phyloP scores from a whole-genome alignment of 495 filamentous ascomycete species.

The Penicillium herquei region DNA sequence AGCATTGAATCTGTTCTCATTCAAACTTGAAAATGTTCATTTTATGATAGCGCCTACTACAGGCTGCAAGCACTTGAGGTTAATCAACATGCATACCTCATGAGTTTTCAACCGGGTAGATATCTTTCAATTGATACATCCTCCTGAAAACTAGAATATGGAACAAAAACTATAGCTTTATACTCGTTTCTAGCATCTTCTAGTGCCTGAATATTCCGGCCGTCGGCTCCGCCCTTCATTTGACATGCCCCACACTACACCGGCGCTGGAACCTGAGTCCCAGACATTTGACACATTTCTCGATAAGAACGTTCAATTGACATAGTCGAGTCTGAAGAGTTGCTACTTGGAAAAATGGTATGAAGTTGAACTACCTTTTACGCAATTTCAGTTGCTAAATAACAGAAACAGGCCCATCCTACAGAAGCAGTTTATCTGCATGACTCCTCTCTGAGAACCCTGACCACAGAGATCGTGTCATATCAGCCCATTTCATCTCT shows the following conservation, averaged over 20 bases:
- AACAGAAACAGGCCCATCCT: background rate
- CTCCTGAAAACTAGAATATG: too few species aligned
- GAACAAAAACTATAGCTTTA: too few species aligned
- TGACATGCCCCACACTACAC: slow-evolving; percentile 8
- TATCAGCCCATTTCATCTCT: slow-evolving; percentile 47
- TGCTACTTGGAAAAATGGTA: background rate
- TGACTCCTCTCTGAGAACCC: slow-evolving; percentile 47
- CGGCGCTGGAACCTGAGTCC: background rate
- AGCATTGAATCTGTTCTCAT: too few species aligned
- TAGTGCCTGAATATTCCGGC: slow-evolving; percentile 13
- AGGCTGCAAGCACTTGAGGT: too few species aligned
- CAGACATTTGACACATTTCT: background rate
- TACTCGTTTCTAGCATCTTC: background rate
- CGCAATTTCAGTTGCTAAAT: background rate
- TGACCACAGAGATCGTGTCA: slow-evolving; percentile 45
- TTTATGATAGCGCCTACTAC: background rate
- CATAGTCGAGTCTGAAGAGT: background rate
- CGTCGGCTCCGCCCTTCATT: slow-evolving; percentile 5
- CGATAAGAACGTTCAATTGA: background rate
- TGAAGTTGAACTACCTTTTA: background rate
- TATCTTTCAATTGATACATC: background rate
- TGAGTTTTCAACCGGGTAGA: too few species aligned
- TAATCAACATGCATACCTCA: too few species aligned
- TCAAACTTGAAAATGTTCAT: too few species aligned
- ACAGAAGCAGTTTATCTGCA: slow-evolving; percentile 51